phyloP scores from a whole-genome alignment of 1,139 yeast genomes.

The Pichia sp. region DNA sequence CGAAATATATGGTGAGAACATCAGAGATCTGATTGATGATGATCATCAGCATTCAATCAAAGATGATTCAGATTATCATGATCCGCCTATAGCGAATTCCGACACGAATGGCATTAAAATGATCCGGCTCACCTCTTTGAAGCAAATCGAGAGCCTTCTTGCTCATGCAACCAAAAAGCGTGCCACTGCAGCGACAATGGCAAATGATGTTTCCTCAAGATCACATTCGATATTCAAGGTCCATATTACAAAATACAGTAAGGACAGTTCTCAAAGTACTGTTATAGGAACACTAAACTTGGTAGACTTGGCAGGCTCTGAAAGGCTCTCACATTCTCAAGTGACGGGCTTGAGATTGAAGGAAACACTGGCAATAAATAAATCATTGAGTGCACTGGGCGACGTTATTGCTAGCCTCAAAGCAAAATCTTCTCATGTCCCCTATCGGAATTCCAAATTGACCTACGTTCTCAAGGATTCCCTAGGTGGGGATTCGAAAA shows the following conservation, averaged over 20 bases:
- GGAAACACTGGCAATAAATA: conserved; percentile 89
- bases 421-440: conserved; percentile 39
- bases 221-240: conserved; percentile 72
- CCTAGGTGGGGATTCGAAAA: conserved; percentile 79
- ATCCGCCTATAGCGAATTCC: neutral
- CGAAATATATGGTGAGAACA: conserved; percentile 83
- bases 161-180: conserved; percentile 56
- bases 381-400: conserved; percentile 81
- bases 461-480: conserved; percentile 84
- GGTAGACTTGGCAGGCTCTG: conserved; percentile 91
- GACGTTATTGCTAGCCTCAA: conserved; percentile 78
- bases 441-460: conserved; percentile 56
- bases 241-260: conserved; percentile 34
- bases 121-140: conserved; percentile 40
- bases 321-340: conserved; percentile 71
- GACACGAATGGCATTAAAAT: conserved; percentile 37
- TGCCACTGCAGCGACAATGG: conserved; percentile 76
- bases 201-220: conserved; percentile 73
- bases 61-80: neutral
- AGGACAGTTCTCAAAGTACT: neutral
- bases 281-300: conserved; percentile 64
- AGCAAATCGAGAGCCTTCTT: conserved; percentile 50
- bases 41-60: neutral
- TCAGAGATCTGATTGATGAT: conserved; percentile 56
- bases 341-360: conserved; percentile 75